Percentiles rank a stretch among this genome's conserved stretches.
Conservation (phyloP, 306 rosid species). For the Astragalus glycyphyllos region DNA sequence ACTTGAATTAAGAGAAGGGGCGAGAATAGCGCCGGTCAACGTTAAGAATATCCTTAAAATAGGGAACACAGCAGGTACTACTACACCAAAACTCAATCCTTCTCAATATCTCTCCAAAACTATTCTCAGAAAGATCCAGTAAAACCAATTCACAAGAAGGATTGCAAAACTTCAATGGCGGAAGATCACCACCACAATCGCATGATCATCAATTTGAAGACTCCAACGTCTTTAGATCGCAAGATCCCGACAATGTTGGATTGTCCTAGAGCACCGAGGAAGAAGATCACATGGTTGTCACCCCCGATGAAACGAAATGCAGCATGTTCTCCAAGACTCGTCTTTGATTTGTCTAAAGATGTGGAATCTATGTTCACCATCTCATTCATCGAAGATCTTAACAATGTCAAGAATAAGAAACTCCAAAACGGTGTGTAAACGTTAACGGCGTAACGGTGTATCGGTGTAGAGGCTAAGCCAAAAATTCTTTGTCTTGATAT, state of each 20-base stretch:
- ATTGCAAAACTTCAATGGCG: constrained; percentile 5
- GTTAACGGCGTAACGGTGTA: too few species aligned
- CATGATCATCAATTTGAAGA: constrained; percentile 9
- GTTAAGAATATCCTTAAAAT: constrained; percentile 29
- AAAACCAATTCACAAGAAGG: constrained; percentile 28
- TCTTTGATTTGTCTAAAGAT: constrained; percentile 51
- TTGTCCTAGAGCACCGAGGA: background rate
- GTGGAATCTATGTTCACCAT: too few species aligned
- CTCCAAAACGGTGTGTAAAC: too few species aligned
- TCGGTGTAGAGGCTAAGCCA: constrained; percentile 19
- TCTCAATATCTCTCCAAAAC: background rate
- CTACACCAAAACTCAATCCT: background rate
- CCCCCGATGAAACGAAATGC: constrained; percentile 1
- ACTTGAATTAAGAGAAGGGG: too few species aligned
- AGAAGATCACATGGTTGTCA: background rate
- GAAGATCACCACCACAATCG: background rate
- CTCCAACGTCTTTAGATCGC: constrained; percentile 68
- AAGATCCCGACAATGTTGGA: constrained; percentile 46
- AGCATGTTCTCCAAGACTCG: background rate
- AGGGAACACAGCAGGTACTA: background rate
- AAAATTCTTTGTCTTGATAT: too few species aligned
- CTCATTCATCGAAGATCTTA: too few species aligned
- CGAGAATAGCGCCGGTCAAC: background rate
- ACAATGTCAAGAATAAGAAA: too few species aligned
- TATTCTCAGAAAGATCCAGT: constrained; percentile 7